A percentile compares a stretch with the other conserved stretches of the same genome.
Conservation (phyloP, 805 yeast species). For the Danielozyma ontarioensis region DNA sequence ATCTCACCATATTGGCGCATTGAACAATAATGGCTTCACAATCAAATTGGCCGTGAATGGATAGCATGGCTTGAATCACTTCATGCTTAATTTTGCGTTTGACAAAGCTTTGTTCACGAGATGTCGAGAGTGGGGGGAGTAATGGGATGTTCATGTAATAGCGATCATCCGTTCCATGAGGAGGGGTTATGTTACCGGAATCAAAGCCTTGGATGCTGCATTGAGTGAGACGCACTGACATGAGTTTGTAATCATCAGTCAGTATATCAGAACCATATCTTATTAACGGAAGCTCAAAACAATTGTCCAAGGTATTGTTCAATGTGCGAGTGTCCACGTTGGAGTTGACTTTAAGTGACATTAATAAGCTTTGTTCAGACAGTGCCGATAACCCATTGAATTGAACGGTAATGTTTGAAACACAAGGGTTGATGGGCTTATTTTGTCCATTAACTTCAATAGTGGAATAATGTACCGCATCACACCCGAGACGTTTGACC, state of each 20-base stretch:
- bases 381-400: slow-evolving; percentile 3
- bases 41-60: no score
- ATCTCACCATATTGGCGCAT: no score
- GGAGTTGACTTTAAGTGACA: neutral
- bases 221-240: neutral
- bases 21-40: no score
- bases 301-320: neutral
- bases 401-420: slow-evolving; percentile 2
- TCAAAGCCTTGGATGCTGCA: neutral
- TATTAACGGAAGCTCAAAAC: neutral
- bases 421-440: slow-evolving; percentile 2
- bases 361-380: no score
- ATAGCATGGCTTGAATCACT: neutral
- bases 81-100: neutral
- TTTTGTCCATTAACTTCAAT: slow-evolving; percentile 21
- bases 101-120: slow-evolving; percentile 16
- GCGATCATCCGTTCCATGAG: neutral
- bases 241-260: neutral
- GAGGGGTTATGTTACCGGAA: neutral
- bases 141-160: slow-evolving; percentile 19
- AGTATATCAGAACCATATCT: no score
- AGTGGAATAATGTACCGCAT: slow-evolving; percentile 10
- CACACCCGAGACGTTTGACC: neutral
- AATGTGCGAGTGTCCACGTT: neutral
- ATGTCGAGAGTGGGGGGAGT: slow-evolving; percentile 25